These are phyloP conservation scores for Spinellus fusiger DNA, from an alignment of 192 early-diverging fungal genomes.

Conservation along the genomic window DNA sequence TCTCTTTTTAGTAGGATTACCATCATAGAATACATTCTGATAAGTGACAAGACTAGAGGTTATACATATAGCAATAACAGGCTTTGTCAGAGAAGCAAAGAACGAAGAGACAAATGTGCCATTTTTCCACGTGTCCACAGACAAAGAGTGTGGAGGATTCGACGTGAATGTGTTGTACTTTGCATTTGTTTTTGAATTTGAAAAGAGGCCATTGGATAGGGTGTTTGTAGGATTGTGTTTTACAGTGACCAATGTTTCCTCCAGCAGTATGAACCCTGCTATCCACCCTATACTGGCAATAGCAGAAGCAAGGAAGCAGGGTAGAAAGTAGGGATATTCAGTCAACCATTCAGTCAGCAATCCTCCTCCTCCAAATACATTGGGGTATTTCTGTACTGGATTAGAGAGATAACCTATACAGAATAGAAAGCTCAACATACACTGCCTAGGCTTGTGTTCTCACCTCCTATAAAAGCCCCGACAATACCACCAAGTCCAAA, in stretches of 20 bases:
- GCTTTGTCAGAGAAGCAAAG: conserved; percentile 10
- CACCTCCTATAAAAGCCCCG: conserved; percentile 60
- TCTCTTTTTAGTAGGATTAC: not conserved
- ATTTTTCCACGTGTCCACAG: too few relatives aligned
- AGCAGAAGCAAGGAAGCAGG: conserved; percentile 52
- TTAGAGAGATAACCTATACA: conserved; percentile 48
- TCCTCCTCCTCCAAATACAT: conserved; percentile 33
- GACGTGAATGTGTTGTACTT: not conserved
- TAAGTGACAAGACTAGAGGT: conserved; percentile 3
- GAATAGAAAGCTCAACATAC: not conserved
- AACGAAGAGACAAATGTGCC: not conserved
- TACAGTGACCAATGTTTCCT: conserved; percentile 46
- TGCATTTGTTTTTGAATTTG: not conserved
- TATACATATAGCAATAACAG: conserved; percentile 10
- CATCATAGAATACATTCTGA: conserved; percentile 25
- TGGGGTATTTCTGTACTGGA: conserved; percentile 53
- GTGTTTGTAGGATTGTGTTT: not conserved
- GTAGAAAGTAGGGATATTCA: conserved; percentile 65
- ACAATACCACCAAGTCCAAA: conserved; percentile 54
- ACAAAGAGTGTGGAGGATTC: too few relatives aligned
- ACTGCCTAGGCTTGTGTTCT: not conserved
- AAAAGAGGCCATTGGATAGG: not conserved
- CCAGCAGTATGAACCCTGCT: conserved; percentile 42
- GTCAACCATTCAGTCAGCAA: conserved; percentile 37
- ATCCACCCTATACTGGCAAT: conserved; percentile 53